Percentiles rank a stretch among this genome's conserved stretches.
phyloP scores from a whole-genome alignment of 2,329 filamentous ascomycete genomes.

The Calonectria pauciramosa region DNA sequence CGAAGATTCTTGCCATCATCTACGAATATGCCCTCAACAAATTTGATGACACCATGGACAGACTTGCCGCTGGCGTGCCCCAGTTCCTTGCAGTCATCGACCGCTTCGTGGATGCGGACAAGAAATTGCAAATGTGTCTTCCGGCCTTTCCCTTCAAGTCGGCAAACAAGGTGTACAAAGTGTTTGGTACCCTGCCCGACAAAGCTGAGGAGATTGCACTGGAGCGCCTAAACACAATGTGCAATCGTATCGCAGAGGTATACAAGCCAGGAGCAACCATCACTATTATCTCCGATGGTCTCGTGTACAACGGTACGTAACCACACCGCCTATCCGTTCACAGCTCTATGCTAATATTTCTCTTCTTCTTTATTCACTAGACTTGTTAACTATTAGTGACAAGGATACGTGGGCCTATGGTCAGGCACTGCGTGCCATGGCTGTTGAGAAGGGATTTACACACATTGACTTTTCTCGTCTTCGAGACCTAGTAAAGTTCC shows the following conservation, averaged over 20 bases:
- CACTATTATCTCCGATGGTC: conserved; percentile 66
- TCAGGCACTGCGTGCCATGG: conserved; percentile 57
- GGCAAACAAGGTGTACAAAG: conserved; percentile 6
- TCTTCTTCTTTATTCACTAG: conserved; percentile 45
- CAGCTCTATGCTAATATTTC: not conserved
- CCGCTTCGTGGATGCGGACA: conserved; percentile 35
- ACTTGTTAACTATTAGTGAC: conserved; percentile 62
- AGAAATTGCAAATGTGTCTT: conserved; percentile 42
- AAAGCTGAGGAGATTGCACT: conserved; percentile 49
- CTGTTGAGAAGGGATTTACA: conserved; percentile 51
- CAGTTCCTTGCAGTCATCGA: conserved; percentile 42
- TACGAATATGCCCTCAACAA: conserved; percentile 45
- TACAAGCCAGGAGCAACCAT: conserved; percentile 46
- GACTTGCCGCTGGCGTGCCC: conserved; percentile 29
- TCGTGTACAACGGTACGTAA: conserved; percentile 64
- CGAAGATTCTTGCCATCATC: conserved; percentile 41
- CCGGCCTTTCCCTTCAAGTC: conserved; percentile 36
- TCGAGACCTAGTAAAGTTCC: too few relatives aligned
- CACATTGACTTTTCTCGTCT: too few relatives aligned
- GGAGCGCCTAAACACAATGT: conserved; percentile 44
- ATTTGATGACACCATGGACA: conserved; percentile 37
- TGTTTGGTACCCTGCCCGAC: conserved; percentile 47
- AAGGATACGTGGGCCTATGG: conserved; percentile 65
- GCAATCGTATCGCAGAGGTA: conserved; percentile 39
- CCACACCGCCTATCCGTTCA: not conserved